Base-by-base conservation (phyloP, 257 asterid genomes). In the Ilex aquifolium region DNA sequence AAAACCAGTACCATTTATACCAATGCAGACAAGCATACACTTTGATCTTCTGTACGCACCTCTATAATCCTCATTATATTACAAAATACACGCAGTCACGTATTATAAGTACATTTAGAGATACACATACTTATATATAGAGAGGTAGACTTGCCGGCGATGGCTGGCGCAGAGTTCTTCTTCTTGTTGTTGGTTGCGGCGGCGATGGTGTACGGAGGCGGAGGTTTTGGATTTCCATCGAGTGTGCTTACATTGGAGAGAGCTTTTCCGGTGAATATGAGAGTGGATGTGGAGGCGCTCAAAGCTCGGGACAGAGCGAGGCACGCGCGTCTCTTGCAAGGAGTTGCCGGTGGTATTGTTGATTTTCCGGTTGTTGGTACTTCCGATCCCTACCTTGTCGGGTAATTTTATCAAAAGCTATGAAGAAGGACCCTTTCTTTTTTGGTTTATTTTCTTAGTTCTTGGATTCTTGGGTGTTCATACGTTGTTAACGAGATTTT, bases 221-320 rank as follows among this genome's bases (percentile, higher is more conserved):
- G 52, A 3, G 13, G 13, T 46, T 7, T 7, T 46, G 3, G 13
- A 1, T 7, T 6, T 7, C 10, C 48, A 14, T 9, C 16, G 14
- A 11, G 56, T 50, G 27, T 53, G 10, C 57, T 53, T 4, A 6
- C 31, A 7, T n/a, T 53, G 57, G 15, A 53, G 30, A 53, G 57
- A 27, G 57, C 31, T 15, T 53, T 53, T 53, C 57, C 57, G 27
- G 57, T 14, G 31, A 53, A 53, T 27, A 8, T 8, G 31, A 53
- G 31, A 53, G 31, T 53, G 31, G 57, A 53, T 10, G 29, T 53
- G 30, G 57, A 53, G 30, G 57, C 15, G 57, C 57, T 53, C 57
- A 15, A 27, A 7, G 57, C 27, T 14, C 57, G 57, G 29, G 57
- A 53, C 57, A n/a, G 57, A 14, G 57, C 57, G 30, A 53, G 57